Base-by-base conservation (phyloP, 345 rosid species). In the Eucalyptus grandis region DNA sequence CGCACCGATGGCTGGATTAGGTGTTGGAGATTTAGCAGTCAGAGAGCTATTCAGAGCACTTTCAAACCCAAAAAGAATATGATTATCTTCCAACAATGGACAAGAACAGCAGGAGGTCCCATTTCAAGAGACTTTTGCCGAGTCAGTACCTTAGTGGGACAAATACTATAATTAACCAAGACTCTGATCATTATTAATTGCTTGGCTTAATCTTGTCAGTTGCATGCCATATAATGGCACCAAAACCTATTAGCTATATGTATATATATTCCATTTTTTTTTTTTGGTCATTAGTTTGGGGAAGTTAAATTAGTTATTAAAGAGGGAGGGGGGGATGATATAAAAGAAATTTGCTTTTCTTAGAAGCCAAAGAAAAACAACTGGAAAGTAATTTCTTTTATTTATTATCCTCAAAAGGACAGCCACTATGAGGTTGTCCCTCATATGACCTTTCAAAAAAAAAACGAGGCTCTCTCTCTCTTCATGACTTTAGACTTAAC, bases 281-380 rank as follows among this genome's bases (percentile, higher is more conserved):
- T 53, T 53, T 53, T 53, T 21, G 58, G 58, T 53, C 58, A 53
- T 53, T 53, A 77, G 27, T 11, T 6, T 6, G 15, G 83, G 83
- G 83, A 77, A 37, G 83, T 40, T 37, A 37, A 77, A 77, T 37
- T 77, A 77, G 83, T 37, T 77, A 37, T 19, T 37, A 77, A 37
- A 19, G 47, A 37, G 46, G 22, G 22, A 72, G 44, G 46, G 12
- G 82, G 7, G 69, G 60, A 86, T 31, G 34, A 31, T 34, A 53
- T 22, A 24, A 56, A 22, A 31, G 27, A 87, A 21, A 53, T 80
- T 89, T 90, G 88, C 87, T 82, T 90, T 83, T 81, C 89, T 87
- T 90, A 46, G 89, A 90, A 90, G 91, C 87, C 80, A 90, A 85
- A 87, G 86, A 49, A 90, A 37, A 56, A 60, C 91, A 90, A 87